Evolutionary conservation across 345 rosid genomes (phyloP).

Genomic region (Cardamine occulta): DNA sequence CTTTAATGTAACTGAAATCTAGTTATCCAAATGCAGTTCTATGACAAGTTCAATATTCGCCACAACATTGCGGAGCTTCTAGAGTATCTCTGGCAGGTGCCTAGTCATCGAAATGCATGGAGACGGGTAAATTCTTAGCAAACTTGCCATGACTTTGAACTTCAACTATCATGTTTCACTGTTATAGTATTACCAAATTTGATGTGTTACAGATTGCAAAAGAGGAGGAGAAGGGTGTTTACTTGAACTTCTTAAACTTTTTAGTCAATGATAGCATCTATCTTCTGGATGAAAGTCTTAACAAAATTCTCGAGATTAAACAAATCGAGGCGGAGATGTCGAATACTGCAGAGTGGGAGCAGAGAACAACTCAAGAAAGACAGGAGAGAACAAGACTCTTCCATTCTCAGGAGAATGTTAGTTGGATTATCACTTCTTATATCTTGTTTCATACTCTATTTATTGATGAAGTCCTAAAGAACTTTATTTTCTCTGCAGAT

Average conservation of each 20-base stretch:
- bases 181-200: not conserved
- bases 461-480: conserved; percentile 21
- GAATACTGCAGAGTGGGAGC: conserved; percentile 90
- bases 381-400: conserved; percentile 93
- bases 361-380: conserved; percentile 91
- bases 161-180: conserved; percentile 5
- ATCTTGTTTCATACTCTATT: conserved; percentile 4
- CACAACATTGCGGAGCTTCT: conserved; percentile 98
- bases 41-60: conserved; percentile 96
- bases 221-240: conserved; percentile 99
- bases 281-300: conserved; percentile 98
- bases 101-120: conserved; percentile 98
- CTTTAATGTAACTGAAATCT: conserved; percentile 21
- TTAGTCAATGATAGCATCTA: conserved; percentile 95
- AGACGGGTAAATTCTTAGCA: conserved; percentile 65
- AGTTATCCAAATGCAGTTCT: conserved; percentile 65
- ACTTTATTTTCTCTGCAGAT: conserved; percentile 55
- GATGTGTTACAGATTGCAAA: conserved; percentile 79
- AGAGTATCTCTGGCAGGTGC: conserved; percentile 98
- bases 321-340: conserved; percentile 96
- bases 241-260: conserved; percentile 96
- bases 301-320: conserved; percentile 95
- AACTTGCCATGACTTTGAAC: conserved; percentile 17
- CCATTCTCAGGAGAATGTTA: conserved; percentile 94
- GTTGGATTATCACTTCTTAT: conserved; percentile 36